These are phyloP conservation scores for Aureobasidium vineae DNA, from an alignment of 2,329 filamentous ascomycete genomes.

Conservation along the genomic window DNA sequence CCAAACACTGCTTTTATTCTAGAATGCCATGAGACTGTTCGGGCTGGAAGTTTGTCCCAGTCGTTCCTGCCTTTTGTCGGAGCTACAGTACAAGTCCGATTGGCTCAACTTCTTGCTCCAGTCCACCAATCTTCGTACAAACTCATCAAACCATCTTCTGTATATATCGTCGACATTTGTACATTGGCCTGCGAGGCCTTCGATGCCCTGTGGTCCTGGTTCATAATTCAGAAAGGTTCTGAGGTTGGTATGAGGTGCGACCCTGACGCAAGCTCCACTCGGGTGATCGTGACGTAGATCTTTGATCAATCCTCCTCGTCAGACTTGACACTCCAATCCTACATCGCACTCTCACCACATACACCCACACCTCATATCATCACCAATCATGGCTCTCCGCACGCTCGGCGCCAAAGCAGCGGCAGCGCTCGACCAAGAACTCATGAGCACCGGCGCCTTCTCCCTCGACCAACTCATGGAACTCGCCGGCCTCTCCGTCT, in stretches of 20 bases:
- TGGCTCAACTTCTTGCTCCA: not conserved
- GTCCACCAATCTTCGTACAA: too few relatives aligned
- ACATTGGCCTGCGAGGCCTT: too few relatives aligned
- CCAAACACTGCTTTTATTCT: too few relatives aligned
- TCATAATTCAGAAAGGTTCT: not conserved
- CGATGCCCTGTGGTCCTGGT: too few relatives aligned
- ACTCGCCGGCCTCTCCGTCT: conserved; percentile 86
- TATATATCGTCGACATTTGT: too few relatives aligned
- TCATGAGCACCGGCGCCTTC: conserved; percentile 87
- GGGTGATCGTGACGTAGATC: conserved; percentile 3
- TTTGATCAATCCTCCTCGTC: not conserved
- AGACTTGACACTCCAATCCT: not conserved
- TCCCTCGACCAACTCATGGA: conserved; percentile 98
- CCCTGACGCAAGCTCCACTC: conserved; percentile 11
- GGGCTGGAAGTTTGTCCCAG: not conserved
- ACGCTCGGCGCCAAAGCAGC: conserved; percentile 62
- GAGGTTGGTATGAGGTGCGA: not conserved
- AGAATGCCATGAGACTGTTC: too few relatives aligned
- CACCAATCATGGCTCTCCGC: conserved; percentile 6
- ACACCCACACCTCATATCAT: not conserved
- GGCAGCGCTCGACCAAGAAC: conserved; percentile 83
- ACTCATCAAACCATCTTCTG: too few relatives aligned
- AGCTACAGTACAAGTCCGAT: not conserved
- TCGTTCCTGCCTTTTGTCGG: not conserved
- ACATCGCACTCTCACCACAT: not conserved